Conservation (phyloP, 2,329 filamentous ascomycete species). For the Aspergillus clavatus region DNA sequence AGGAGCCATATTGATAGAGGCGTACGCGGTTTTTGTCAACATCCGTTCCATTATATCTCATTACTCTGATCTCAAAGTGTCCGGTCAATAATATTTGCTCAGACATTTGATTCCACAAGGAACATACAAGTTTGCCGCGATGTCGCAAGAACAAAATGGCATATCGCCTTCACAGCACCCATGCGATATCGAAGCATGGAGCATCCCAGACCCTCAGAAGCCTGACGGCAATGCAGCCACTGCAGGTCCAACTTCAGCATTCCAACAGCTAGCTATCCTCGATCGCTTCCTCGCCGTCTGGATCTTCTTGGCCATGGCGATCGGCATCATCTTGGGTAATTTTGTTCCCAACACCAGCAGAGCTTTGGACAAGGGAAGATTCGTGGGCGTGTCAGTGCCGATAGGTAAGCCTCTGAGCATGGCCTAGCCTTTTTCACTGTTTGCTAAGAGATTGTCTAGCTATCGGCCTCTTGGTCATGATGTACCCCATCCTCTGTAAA, state of each 20-base stretch:
- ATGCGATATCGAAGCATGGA: constrained; percentile 10
- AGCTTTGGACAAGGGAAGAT: constrained; percentile 63
- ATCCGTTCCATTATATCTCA: too few species aligned
- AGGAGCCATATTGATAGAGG: too few species aligned
- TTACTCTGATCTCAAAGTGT: too few species aligned
- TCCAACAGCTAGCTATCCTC: constrained; percentile 15
- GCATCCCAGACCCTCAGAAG: not conserved
- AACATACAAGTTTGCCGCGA: not conserved
- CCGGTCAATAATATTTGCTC: too few species aligned
- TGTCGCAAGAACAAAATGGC: constrained; percentile 3
- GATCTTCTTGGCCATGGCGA: constrained; percentile 72
- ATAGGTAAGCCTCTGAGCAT: constrained; percentile 50
- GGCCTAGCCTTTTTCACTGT: not conserved
- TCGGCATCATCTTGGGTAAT: constrained; percentile 71
- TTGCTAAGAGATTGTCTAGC: constrained; percentile 46
- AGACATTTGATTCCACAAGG: not conserved
- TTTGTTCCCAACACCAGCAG: constrained; percentile 60
- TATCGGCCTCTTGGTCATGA: constrained; percentile 80
- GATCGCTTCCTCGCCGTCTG: constrained; percentile 45
- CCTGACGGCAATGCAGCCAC: not conserved
- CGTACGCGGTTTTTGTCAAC: too few species aligned
- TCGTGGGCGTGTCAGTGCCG: constrained; percentile 64
- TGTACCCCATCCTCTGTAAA: constrained; percentile 90
- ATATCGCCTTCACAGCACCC: not conserved
- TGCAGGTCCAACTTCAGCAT: constrained; percentile 13